Evolutionary conservation across 2,329 filamentous ascomycete species (phyloP).

Genomic region (Capronia americana): DNA sequence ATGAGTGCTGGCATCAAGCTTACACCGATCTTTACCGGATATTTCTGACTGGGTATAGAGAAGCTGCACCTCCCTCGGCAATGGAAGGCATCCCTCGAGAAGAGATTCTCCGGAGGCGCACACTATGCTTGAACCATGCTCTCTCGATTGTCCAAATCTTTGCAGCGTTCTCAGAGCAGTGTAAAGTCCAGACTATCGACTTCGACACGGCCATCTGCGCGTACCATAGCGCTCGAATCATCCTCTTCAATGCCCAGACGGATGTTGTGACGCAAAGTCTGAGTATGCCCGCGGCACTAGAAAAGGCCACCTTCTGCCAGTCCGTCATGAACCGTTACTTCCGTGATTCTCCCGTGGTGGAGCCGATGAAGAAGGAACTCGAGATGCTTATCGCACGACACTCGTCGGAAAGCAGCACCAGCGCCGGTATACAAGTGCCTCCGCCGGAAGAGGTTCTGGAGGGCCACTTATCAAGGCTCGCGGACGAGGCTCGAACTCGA

Average conservation of each 20-base stretch:
- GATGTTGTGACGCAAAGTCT: conserved; percentile 17
- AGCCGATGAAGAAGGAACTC: conserved; percentile 31
- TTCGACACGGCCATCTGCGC: conserved; percentile 31
- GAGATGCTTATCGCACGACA: conserved; percentile 25
- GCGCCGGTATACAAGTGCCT: conserved; percentile 5
- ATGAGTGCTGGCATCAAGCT: conserved; percentile 33
- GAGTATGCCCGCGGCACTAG: conserved; percentile 22
- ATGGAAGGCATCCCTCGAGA: conserved; percentile 26
- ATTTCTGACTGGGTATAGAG: conserved; percentile 30
- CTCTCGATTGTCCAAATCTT: conserved; percentile 28
- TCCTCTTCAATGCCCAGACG: conserved; percentile 28
- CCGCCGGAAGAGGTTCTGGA: conserved; percentile 20
- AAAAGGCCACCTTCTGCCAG: conserved; percentile 27
- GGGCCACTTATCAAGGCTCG: conserved; percentile 18
- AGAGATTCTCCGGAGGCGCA: conserved; percentile 19
- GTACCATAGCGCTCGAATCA: conserved; percentile 29
- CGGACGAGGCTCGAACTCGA: conserved; percentile 25
- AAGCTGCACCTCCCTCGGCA: conserved; percentile 25
- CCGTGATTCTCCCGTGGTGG: conserved; percentile 22
- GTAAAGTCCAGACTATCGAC: conserved; percentile 22
- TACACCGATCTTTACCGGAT: conserved; percentile 35
- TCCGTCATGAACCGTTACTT: conserved; percentile 26
- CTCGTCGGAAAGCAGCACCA: conserved; percentile 11
- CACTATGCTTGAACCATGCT: conserved; percentile 28
- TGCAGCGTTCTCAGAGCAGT: conserved; percentile 28